Evolutionary conservation across 176 grass and related monocot genomes (phyloP), one percentile per base, ranked within the genome.

Genomic region (Zizania latifolia): DNA sequence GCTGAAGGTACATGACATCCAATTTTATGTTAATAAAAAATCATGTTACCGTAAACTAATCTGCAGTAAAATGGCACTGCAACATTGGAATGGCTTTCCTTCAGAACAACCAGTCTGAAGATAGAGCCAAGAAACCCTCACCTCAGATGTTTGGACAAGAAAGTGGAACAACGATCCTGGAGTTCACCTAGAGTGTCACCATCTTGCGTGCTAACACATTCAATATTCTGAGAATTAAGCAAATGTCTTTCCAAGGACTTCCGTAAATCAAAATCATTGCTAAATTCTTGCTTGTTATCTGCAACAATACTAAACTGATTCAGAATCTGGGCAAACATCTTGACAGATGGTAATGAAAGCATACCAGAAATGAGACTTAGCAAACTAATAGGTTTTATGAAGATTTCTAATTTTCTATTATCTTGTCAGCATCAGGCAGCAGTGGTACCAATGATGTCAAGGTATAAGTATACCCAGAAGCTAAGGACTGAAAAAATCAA

Each of bases 261-360:
- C 66, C 94, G 82, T 43, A 97, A 77, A 79, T 97, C 94, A 79
- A 97, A 97, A 68, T 97, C 88, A 84, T 82, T 89, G 83, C 85
- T 89, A 70, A 86, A 97, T 59, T 97, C 90, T 51, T 84, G 89
- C 63, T 88, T 91, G 39, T 9, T 84, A 46, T 86, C 95, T 98
- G 95, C 74, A 92, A 76, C 31, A 26, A 38, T 78, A 33, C 10
- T 73, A 74, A 54, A 16, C n/a, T 29, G 2, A 60, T 7, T 78
- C 19, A 74, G 10, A 50, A 26, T 58, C 53, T 12, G 12, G 6
- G 74, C 0, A 62, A 71, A 38, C 23, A 50, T 65, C 17, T 64
- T 36, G 1, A 65, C 10, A 32, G 8, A 71, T 4, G 9, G 8
- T 59, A 69, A 51, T 27, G 19, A 0, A 23, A 67, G 32, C 11